These are phyloP conservation scores for Saturnispora dispora DNA, from an alignment of 805 yeast genomes.

Conservation along the genomic window DNA sequence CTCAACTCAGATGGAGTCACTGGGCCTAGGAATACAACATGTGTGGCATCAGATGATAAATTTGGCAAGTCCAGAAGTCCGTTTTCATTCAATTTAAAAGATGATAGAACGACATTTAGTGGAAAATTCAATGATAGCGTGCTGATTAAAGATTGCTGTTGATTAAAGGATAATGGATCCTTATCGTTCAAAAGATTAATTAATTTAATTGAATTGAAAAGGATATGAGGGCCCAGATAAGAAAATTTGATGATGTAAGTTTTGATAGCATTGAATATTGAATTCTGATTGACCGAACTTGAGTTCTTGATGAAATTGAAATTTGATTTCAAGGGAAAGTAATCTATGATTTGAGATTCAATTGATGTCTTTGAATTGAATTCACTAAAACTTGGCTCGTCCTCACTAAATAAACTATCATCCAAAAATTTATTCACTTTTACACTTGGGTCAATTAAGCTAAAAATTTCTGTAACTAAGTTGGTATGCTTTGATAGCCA, in stretches of 20 bases:
- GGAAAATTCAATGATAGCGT: neutral
- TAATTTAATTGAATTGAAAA: neutral
- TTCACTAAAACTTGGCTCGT: neutral
- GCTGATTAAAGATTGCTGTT: neutral
- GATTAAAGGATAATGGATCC: neutral
- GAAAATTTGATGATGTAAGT: neutral
- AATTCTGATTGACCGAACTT: neutral
- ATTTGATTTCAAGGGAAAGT: neutral
- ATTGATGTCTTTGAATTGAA: neutral
- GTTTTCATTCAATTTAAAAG: neutral
- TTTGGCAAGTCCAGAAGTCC: neutral
- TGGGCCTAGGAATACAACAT: slow-evolving; percentile 1
- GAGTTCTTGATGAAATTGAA: neutral
- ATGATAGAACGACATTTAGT: neutral
- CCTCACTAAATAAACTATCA: neutral
- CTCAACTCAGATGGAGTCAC: neutral
- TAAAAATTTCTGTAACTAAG: slow-evolving; percentile 29
- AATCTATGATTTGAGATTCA: neutral
- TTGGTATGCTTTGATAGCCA: slow-evolving; percentile 63
- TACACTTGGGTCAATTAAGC: neutral
- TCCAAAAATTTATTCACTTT: neutral
- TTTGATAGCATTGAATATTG: neutral
- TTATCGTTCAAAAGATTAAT: neutral
- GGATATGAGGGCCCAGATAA: neutral
- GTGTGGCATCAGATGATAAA: neutral